phyloP scores from a whole-genome alignment of 768 basidiomycete species.

The Tylopilus plumbeoviolaceoides region DNA sequence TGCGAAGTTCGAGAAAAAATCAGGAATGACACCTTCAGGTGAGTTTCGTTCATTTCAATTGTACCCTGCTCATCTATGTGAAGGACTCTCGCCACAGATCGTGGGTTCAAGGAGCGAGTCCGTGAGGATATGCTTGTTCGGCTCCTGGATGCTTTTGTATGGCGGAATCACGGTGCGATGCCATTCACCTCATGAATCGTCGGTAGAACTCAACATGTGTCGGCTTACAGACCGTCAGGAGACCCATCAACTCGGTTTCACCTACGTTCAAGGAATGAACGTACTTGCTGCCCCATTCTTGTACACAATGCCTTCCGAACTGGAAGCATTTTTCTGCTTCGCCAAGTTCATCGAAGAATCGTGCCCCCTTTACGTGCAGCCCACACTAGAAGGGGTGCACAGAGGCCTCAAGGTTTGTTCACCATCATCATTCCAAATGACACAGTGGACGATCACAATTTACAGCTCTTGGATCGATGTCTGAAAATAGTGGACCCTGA shows the following conservation, averaged over 20 bases:
- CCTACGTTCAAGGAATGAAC: constrained; percentile 99
- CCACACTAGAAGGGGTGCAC: constrained; percentile 94
- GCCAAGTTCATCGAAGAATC: constrained; percentile 92
- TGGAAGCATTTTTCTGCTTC: constrained; percentile 99
- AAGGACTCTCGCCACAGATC: constrained; percentile 89
- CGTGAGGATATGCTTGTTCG: constrained; percentile 96
- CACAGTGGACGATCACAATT: background rate
- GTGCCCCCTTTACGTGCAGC: constrained; percentile 96
- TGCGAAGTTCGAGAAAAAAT: constrained; percentile 90
- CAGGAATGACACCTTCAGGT: constrained; percentile 96
- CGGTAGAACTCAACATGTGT: background rate
- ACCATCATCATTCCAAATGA: background rate
- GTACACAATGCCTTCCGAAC: constrained; percentile 94
- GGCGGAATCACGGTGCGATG: constrained; percentile 79
- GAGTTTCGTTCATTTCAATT: constrained; percentile 5
- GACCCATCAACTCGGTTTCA: constrained; percentile 77
- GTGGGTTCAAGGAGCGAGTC: constrained; percentile 96
- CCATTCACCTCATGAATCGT: background rate
- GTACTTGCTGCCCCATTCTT: constrained; percentile 97
- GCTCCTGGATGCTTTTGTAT: constrained; percentile 96
- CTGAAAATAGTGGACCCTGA: constrained; percentile 89
- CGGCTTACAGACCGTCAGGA: constrained; percentile 63
- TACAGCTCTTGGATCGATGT: constrained; percentile 87
- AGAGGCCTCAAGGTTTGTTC: constrained; percentile 78
- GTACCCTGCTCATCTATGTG: background rate